Evolutionary conservation across 2,329 filamentous ascomycete species (phyloP).

Genomic region (Ambrosiella beaveri): DNA sequence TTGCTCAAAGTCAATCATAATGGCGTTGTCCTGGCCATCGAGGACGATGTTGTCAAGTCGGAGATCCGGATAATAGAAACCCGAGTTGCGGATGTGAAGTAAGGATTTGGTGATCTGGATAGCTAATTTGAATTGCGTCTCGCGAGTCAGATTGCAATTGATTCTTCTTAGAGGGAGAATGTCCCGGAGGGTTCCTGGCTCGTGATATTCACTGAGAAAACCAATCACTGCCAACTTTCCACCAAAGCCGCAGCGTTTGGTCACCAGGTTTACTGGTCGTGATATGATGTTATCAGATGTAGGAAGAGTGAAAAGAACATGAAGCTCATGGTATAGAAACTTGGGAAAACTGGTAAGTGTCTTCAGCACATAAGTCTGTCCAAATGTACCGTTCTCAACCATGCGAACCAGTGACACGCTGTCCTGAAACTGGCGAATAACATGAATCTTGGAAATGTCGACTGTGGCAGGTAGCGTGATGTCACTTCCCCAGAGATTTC

Average conservation of each 20-base stretch:
- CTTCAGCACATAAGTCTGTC: constrained; percentile 36
- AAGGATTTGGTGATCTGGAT: constrained; percentile 34
- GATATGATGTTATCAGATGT: constrained; percentile 30
- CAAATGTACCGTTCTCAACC: constrained; percentile 13
- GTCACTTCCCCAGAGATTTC: constrained; percentile 26
- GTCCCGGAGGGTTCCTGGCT: constrained; percentile 37
- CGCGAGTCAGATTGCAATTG: constrained; percentile 25
- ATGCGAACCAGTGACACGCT: constrained; percentile 38
- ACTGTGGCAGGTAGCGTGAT: constrained; percentile 28
- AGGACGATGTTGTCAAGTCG: constrained; percentile 43
- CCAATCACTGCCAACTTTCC: constrained; percentile 37
- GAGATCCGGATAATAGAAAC: constrained; percentile 40
- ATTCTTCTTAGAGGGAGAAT: constrained; percentile 33
- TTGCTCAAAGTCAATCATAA: constrained; percentile 47
- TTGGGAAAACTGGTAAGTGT: constrained; percentile 39
- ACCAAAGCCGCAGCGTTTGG: constrained; percentile 38
- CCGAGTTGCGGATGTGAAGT: constrained; percentile 20
- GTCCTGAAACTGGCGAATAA: constrained; percentile 38
- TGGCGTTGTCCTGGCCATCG: constrained; percentile 26
- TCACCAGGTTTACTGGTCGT: constrained; percentile 35
- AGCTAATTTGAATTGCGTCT: constrained; percentile 35
- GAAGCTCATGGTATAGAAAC: constrained; percentile 44
- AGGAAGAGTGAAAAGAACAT: constrained; percentile 33
- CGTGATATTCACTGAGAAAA: constrained; percentile 38
- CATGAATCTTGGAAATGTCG: constrained; percentile 32